Conservation (phyloP, 148 eudicot species). For the Agrostemma githago region DNA sequence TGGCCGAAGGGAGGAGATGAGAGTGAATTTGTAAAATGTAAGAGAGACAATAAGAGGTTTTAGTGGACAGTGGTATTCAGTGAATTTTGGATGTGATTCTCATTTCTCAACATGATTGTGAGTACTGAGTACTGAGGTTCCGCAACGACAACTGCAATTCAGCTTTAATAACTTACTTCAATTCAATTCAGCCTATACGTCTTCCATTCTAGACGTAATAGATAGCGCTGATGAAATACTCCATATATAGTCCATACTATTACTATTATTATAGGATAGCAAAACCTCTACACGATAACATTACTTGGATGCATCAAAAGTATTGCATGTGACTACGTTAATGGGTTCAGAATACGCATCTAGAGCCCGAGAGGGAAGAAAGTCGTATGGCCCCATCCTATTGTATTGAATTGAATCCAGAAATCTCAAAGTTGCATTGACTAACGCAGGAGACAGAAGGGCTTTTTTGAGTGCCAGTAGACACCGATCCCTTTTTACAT, state of each 20-base stretch:
- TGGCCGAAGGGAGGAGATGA: not conserved
- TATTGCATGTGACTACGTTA: not conserved
- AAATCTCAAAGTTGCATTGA: no score
- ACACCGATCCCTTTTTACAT: no score
- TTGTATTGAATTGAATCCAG: no score
- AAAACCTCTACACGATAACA: not conserved
- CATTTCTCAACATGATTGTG: constrained; percentile 12
- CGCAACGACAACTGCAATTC: not conserved
- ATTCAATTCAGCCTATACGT: not conserved
- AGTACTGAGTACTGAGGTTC: not conserved
- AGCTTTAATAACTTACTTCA: not conserved
- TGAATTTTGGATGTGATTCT: not conserved
- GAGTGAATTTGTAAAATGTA: constrained; percentile 4
- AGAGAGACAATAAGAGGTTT: not conserved
- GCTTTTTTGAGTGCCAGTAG: no score
- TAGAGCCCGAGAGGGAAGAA: no score
- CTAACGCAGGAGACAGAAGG: no score
- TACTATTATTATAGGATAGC: not conserved
- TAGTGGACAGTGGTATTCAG: not conserved
- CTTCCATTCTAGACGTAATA: not conserved
- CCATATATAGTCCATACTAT: not conserved
- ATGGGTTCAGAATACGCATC: no score
- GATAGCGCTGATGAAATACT: no score
- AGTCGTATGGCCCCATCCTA: no score
- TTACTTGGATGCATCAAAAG: not conserved